Percentiles rank a stretch among this genome's conserved stretches.
These are phyloP conservation scores for Gossypium trilobum DNA, from an alignment of 441 rosid species.

Conservation along the genomic window DNA sequence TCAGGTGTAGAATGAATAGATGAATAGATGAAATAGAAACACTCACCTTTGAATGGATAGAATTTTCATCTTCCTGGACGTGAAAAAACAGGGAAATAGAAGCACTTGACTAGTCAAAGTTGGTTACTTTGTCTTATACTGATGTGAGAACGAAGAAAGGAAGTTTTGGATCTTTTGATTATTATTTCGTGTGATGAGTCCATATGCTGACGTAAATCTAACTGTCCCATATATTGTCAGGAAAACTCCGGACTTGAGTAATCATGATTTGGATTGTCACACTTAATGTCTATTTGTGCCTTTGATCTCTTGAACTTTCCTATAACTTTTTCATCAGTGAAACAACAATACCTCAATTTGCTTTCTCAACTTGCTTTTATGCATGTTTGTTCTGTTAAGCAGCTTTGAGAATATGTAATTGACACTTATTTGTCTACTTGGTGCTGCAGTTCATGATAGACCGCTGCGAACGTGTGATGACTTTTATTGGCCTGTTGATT, in stretches of 20 bases:
- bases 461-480: conserved; percentile 62
- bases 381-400: background rate
- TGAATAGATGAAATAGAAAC: background rate
- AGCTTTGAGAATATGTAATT: background rate
- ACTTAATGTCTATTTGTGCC: background rate
- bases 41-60: background rate
- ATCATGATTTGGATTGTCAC: background rate
- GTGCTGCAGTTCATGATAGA: conserved; percentile 59
- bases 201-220: background rate
- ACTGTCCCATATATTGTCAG: background rate
- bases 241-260: background rate
- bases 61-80: background rate
- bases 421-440: conserved; percentile 1
- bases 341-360: background rate
- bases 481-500: conserved; percentile 74
- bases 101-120: background rate
- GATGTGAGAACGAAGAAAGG: background rate
- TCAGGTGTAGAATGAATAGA: background rate
- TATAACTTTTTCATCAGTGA: background rate
- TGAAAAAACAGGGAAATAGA: background rate
- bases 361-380: background rate
- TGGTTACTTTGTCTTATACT: background rate
- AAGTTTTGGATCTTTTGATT: background rate
- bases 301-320: background rate
- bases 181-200: background rate